phyloP scores from a whole-genome alignment of 108 stramenopile species.

The Ochromonas danica region DNA sequence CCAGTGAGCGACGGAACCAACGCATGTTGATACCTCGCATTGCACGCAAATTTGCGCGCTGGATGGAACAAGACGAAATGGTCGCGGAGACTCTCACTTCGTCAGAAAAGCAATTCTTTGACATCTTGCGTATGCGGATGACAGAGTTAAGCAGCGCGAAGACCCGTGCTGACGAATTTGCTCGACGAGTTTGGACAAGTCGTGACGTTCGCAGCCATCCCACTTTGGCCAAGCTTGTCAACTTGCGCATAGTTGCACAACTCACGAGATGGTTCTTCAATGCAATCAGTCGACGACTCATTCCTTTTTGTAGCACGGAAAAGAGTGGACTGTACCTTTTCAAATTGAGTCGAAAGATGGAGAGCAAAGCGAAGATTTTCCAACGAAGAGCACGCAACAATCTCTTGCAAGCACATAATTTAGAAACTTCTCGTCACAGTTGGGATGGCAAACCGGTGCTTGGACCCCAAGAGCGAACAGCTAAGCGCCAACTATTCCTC shows the following conservation, averaged over 20 bases:
- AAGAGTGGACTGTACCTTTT: not conserved
- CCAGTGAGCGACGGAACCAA: not conserved
- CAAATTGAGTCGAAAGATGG: not conserved
- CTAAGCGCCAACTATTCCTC: not conserved
- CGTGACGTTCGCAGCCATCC: not conserved
- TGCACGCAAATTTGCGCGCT: not conserved
- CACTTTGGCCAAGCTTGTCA: not conserved
- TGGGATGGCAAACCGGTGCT: slow-evolving; percentile 19
- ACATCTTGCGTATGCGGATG: slow-evolving; percentile 12
- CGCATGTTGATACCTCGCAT: not conserved
- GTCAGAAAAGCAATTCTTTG: slow-evolving; percentile 27
- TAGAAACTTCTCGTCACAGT: not conserved
- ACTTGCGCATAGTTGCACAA: not conserved
- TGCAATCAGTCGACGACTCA: not conserved
- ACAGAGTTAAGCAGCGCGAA: not conserved
- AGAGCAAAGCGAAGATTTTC: not conserved
- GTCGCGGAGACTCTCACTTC: not conserved
- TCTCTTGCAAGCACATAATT: not conserved
- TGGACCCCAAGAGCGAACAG: not conserved
- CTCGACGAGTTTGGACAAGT: not conserved
- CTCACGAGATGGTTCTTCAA: slow-evolving; percentile 32
- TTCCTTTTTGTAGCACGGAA: not conserved
- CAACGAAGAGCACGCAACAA: not conserved
- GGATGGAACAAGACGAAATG: not conserved
- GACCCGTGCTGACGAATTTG: not conserved